Evolutionary conservation across 2,329 filamentous ascomycete genomes (phyloP), one percentile per base, ranked within the genome.

Genomic region (Fusarium sp.): DNA sequence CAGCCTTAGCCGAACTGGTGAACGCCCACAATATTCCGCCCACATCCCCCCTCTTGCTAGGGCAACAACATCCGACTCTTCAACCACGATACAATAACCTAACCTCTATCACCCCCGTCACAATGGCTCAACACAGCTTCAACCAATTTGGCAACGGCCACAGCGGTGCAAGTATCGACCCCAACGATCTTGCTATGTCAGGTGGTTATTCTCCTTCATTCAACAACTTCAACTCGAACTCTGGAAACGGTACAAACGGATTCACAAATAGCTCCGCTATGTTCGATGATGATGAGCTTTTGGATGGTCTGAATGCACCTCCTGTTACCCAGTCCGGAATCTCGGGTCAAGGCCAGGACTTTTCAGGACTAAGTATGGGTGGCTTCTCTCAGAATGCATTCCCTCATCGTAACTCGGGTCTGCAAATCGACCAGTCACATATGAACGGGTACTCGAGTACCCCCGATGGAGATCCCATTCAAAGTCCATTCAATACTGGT

Each of bases 401-500:
- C 62, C 80, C 83, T 8, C 87, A 92, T 66, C 91, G 92, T 89
- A 92, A 77, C 51, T 72, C 72, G 17, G 72, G 72, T 51, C 47
- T 73, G 44, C 70, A 73, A 58, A 74, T 74, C 39, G 91, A 93
- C 73, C 90, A 91, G 69, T 85, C 88, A 54, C 91, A 93, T 66
- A 91, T 94, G 79, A 92, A 93, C 79, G 90, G 94, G 70, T 98
- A 93, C 83, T 98, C 96, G 26, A 94, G 94, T 81, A 98, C 95
- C 5, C 95, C 96, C 7, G 96, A 98, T 70, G 94, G 94, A 59
- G 93, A 94, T 60, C 95, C 96, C 11, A 96, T 98, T 69, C 94
- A 97, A 79, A 98, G 95, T 78, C 96, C 96, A 0, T 98, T 95
- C 79, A 89, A 93, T 47, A 90, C 93, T 76, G 91, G 89, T 79